Percentiles rank a stretch among this genome's conserved stretches.
These are phyloP conservation scores for Cyclocybe aegerita DNA, from an alignment of 768 basidiomycete genomes.

Conservation along the genomic window DNA sequence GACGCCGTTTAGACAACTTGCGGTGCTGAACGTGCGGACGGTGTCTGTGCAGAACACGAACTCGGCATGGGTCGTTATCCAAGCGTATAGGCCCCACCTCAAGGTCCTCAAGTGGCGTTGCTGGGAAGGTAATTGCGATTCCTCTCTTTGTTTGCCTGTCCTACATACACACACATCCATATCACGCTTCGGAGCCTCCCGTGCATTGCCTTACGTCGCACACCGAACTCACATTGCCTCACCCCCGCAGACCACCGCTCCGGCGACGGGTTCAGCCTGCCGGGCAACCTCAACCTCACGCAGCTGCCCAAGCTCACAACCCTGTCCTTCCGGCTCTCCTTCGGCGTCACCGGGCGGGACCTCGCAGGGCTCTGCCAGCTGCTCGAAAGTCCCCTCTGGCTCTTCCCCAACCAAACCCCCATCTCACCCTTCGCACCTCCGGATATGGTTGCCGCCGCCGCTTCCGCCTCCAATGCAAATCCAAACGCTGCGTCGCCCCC, in stretches of 20 bases:
- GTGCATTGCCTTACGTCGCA: too few relatives aligned
- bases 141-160: background rate
- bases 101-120: slow-evolving; percentile 20
- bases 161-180: background rate
- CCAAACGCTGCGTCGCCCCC: background rate
- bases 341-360: slow-evolving; percentile 14
- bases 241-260: slow-evolving; percentile 5
- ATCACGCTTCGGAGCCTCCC: background rate
- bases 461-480: too few relatives aligned
- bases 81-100: slow-evolving; percentile 8
- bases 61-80: slow-evolving; percentile 13
- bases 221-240: background rate
- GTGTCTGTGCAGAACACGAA: slow-evolving; percentile 13
- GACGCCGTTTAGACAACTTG: background rate
- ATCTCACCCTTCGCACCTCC: too few relatives aligned
- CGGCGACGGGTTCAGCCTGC: slow-evolving; percentile 9
- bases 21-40: slow-evolving; percentile 15
- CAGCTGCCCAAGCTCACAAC: slow-evolving; percentile 10
- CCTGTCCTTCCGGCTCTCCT: slow-evolving; percentile 16
- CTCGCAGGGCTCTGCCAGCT: slow-evolving; percentile 12
- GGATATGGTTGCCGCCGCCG: too few relatives aligned
- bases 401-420: too few relatives aligned
- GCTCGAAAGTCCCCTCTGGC: slow-evolving; percentile 3
- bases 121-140: slow-evolving; percentile 13
- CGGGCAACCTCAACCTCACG: slow-evolving; percentile 13